Conservation (phyloP, 176 grass and related monocot species). For the Areca catechu region DNA sequence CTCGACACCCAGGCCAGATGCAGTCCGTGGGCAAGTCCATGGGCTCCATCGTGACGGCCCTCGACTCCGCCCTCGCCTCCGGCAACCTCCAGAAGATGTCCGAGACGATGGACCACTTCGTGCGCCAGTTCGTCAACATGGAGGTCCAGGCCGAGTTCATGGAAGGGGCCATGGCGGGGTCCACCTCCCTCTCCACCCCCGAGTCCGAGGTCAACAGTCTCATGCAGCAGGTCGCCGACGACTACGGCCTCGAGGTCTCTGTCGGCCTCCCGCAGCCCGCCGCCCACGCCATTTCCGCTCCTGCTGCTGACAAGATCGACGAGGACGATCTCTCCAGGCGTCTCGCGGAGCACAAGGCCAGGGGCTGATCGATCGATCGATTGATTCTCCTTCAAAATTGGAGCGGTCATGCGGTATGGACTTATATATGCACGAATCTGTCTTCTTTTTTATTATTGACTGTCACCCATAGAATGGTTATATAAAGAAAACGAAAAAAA, state of each 20-base stretch:
- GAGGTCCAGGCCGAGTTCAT: conserved; percentile 99
- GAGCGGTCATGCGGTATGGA: too few species aligned
- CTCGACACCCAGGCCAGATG: conserved; percentile 99
- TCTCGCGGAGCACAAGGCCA: conserved; percentile 73
- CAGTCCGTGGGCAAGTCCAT: conserved; percentile 93
- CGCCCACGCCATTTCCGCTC: conserved; percentile 52
- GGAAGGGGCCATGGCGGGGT: conserved; percentile 82
- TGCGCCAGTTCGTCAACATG: conserved; percentile 92
- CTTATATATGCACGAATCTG: too few species aligned
- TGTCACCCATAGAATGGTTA: too few species aligned
- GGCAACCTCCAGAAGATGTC: too few species aligned
- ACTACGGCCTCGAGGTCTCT: conserved; percentile 89
- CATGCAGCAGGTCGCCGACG: conserved; percentile 96
- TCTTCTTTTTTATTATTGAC: too few species aligned
- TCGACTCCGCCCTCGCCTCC: conserved; percentile 66
- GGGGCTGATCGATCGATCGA: conserved; percentile 22
- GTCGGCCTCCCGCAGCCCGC: conserved; percentile 75
- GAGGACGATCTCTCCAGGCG: conserved; percentile 85
- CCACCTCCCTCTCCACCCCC: conserved; percentile 80
- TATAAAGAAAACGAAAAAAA: too few species aligned
- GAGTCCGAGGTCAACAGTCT: conserved; percentile 97
- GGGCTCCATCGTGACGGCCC: conserved; percentile 70
- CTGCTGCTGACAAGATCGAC: conserved; percentile 94
- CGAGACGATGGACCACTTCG: conserved; percentile 92
- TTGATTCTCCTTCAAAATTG: too few species aligned